A percentile compares a stretch with the other conserved stretches of the same genome.
Evolutionary conservation across 306 rosid genomes (phyloP).

Genomic region (Pterocarpus santalinus): DNA sequence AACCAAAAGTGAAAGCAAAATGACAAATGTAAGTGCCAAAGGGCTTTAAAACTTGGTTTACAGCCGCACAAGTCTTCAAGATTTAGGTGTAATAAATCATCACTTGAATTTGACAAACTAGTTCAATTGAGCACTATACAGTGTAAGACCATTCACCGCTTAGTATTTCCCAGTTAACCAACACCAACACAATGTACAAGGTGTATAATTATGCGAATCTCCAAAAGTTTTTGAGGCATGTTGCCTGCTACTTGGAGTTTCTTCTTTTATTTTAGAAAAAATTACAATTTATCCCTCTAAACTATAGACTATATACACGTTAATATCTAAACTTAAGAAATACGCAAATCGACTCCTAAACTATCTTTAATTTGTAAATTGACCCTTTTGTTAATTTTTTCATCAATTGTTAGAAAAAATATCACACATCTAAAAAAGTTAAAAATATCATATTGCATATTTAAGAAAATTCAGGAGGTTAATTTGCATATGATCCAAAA

Average conservation of each 20-base stretch:
- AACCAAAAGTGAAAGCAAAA: background rate
- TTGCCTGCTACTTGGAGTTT: constrained; percentile 14
- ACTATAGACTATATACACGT: too few relatives aligned
- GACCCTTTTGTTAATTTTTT: too few relatives aligned
- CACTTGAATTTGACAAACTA: constrained; percentile 23
- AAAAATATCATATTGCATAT: too few relatives aligned
- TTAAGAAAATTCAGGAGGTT: too few relatives aligned
- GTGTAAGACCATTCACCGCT: background rate
- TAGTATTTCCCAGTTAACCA: constrained; percentile 6
- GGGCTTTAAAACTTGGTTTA: background rate
- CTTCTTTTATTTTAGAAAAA: background rate
- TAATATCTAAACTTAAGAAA: too few relatives aligned
- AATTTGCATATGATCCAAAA: too few relatives aligned
- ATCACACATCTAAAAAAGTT: too few relatives aligned
- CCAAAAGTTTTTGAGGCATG: background rate
- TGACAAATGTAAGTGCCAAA: background rate
- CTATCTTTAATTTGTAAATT: too few relatives aligned
- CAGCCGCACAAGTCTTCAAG: background rate
- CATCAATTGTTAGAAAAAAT: too few relatives aligned
- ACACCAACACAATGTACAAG: constrained; percentile 25
- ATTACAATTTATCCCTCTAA: too few relatives aligned
- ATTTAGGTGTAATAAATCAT: background rate
- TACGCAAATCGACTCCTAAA: too few relatives aligned
- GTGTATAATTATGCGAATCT: background rate
- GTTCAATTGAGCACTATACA: background rate